phyloP scores from a whole-genome alignment of 2,329 filamentous ascomycete species.

The Penicillium sp. region DNA sequence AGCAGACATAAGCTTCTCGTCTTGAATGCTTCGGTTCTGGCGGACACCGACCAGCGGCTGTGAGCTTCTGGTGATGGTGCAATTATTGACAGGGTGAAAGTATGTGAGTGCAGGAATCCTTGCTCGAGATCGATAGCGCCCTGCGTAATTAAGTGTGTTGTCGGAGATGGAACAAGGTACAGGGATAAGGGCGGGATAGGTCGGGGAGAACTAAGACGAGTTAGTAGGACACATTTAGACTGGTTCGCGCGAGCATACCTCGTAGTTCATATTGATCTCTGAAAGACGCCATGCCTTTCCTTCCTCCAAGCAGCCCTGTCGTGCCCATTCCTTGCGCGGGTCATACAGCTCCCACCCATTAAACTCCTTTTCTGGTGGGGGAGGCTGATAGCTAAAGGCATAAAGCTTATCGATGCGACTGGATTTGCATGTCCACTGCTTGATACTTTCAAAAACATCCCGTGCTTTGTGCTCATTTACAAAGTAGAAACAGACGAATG shows the following conservation, averaged over 20 bases:
- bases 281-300: conserved; percentile 84
- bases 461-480: conserved; percentile 68
- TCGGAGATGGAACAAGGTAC: conserved; percentile 93
- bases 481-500: conserved; percentile 89
- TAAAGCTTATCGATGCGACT: conserved; percentile 84
- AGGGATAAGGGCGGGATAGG: conserved; percentile 80
- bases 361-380: conserved; percentile 67
- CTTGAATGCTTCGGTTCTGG: conserved; percentile 87
- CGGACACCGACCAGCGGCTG: conserved; percentile 86
- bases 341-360: conserved; percentile 86
- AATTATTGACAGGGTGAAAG: conserved; percentile 94
- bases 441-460: conserved; percentile 85
- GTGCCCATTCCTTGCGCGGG: conserved; percentile 76
- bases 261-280: conserved; percentile 83
- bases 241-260: conserved; percentile 38
- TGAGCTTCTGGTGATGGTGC: conserved; percentile 90
- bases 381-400: conserved; percentile 80
- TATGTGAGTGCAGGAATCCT: conserved; percentile 90
- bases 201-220: conserved; percentile 68
- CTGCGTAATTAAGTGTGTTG: conserved; percentile 91
- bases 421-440: conserved; percentile 73
- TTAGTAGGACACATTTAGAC: conserved; percentile 20
- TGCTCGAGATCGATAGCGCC: conserved; percentile 79
- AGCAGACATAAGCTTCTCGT: conserved; percentile 87
- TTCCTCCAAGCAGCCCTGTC: conserved; percentile 83